Conservation (phyloP, 345 rosid species). For the Rhizophora mangle region DNA sequence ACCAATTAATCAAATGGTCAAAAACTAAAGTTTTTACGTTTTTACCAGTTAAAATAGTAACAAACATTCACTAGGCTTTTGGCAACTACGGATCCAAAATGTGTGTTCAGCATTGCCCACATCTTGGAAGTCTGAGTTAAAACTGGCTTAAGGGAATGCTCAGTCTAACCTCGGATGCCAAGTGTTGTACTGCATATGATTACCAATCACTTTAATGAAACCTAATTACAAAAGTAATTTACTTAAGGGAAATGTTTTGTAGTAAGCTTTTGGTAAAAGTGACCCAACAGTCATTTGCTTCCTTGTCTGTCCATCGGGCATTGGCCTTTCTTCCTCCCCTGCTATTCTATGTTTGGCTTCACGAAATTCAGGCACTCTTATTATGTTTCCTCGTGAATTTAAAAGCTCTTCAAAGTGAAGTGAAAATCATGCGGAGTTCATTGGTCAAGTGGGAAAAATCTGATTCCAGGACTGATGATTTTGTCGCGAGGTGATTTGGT, state of each 20-base stretch:
- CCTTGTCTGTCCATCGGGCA: not conserved
- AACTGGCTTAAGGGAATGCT: conserved; percentile 19
- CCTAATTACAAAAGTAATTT: not conserved
- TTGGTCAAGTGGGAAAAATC: not conserved
- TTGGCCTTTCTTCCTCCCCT: not conserved
- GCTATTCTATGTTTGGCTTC: not conserved
- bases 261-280: conserved; percentile 4
- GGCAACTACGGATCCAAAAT: not conserved
- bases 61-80: conserved; percentile 18
- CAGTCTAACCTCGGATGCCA: conserved; percentile 34
- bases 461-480: not conserved
- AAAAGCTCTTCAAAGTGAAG: not conserved
- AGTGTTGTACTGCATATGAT: conserved; percentile 34
- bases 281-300: not conserved
- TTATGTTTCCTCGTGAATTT: no score
- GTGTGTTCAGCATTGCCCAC: conserved; percentile 5
- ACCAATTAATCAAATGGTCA: no score
- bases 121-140: conserved; percentile 15
- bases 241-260: not conserved
- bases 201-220: conserved; percentile 12
- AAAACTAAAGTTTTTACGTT: not conserved
- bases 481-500: not conserved
- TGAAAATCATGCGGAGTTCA: not conserved
- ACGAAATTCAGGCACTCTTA: not conserved
- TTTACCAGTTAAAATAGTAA: not conserved